Conservation (phyloP, 306 rosid species). For the Ochetophila trinervis region DNA sequence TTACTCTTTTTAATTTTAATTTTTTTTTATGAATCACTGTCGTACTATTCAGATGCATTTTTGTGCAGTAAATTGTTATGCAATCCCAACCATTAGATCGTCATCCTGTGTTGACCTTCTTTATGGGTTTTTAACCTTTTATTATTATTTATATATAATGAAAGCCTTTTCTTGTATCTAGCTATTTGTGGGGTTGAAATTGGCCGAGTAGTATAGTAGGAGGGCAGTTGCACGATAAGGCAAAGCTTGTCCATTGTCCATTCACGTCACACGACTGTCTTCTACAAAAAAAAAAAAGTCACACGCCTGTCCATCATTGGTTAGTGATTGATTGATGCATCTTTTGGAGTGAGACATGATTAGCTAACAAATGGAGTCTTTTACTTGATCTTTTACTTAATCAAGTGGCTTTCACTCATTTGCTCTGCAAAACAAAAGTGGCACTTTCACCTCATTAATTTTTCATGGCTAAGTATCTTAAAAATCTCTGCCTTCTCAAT, state of each 20-base stretch:
- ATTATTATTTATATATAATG: background rate
- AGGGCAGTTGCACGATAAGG: constrained; percentile 10
- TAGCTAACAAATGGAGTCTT: background rate
- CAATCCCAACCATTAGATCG: constrained; percentile 10
- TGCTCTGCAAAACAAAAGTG: background rate
- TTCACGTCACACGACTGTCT: no score
- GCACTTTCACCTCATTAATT: no score
- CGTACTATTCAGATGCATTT: background rate
- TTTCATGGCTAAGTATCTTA: no score
- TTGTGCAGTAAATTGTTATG: background rate
- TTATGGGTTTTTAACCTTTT: background rate
- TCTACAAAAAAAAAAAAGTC: no score
- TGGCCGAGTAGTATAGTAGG: background rate
- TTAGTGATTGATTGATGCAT: constrained; percentile 21
- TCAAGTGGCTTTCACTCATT: background rate
- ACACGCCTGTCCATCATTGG: constrained; percentile 1
- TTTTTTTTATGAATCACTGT: background rate
- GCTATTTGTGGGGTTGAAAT: background rate
- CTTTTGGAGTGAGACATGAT: background rate
- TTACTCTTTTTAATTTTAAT: background rate
- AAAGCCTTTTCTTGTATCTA: no score
- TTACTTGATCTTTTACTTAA: background rate
- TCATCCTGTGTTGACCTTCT: background rate
- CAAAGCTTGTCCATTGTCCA: constrained; percentile 7
- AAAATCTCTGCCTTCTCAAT: no score